These are phyloP conservation scores for Arabidopsis hybrid DNA, from an alignment of 441 rosid species.

Conservation along the genomic window DNA sequence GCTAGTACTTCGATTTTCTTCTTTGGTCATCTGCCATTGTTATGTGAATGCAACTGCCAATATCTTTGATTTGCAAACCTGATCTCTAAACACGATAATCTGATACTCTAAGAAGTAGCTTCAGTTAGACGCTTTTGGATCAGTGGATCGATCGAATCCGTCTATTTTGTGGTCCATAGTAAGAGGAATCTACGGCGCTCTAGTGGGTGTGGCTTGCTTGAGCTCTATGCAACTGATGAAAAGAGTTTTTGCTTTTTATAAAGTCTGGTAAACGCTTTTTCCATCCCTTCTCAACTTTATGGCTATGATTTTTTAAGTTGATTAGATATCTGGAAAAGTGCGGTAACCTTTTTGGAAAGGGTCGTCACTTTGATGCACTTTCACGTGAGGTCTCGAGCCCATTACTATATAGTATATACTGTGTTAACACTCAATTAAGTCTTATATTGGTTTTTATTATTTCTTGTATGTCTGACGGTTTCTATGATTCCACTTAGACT, in stretches of 20 bases:
- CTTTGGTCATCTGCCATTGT: neutral
- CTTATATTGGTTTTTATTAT: no score
- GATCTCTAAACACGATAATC: neutral
- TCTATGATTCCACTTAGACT: neutral
- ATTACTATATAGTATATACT: neutral
- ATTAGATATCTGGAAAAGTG: constrained; percentile 3
- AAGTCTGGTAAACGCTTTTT: neutral
- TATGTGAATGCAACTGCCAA: neutral
- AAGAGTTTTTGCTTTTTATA: neutral
- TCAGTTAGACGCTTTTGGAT: constrained; percentile 1
- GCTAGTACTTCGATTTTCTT: neutral
- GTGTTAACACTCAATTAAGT: neutral
- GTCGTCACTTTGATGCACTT: neutral
- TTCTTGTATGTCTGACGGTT: neutral
- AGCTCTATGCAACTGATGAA: neutral
- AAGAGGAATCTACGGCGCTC: neutral
- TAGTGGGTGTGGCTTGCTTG: neutral
- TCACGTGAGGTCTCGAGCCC: neutral
- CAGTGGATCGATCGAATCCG: neutral
- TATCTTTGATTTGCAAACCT: no score
- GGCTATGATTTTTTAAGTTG: neutral
- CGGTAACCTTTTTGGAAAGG: constrained; percentile 13
- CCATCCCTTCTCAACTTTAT: neutral
- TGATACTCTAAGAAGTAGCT: neutral
- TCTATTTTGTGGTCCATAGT: neutral